phyloP scores from a whole-genome alignment of 768 basidiomycete genomes.

The Suillus ampliporus region DNA sequence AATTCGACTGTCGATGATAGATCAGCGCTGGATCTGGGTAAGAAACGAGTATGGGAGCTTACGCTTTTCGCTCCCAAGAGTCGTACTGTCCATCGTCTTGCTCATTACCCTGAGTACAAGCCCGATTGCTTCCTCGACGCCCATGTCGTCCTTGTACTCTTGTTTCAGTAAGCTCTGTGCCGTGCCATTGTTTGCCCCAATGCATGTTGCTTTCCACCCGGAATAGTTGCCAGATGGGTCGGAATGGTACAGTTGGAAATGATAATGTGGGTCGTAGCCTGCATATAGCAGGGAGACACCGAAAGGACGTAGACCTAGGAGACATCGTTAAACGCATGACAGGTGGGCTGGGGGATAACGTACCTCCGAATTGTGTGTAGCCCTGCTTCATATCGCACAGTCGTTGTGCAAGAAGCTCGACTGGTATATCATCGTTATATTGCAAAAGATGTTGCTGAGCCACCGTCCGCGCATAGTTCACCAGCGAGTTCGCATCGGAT shows the following conservation, averaged over 20 bases:
- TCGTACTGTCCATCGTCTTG: conserved; percentile 99
- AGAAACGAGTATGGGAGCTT: conserved; percentile 36
- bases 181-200: conserved; percentile 98
- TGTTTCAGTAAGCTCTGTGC: conserved; percentile 96
- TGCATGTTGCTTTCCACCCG: conserved; percentile 98
- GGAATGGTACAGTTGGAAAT: conserved; percentile 97
- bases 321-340: conserved; percentile 4
- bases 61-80: conserved; percentile 96
- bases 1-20: conserved; percentile 79
- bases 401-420: conserved; percentile 91
- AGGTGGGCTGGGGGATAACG: conserved; percentile 20
- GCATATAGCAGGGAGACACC: conserved; percentile 97
- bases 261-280: conserved; percentile 94
- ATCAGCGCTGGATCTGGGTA: conserved; percentile 1
- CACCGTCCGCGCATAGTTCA: conserved; percentile 91
- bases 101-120: conserved; percentile 95
- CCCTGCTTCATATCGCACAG: conserved; percentile 98
- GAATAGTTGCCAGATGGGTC: conserved; percentile 99
- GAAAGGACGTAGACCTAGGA: conserved; percentile 89
- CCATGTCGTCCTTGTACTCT: conserved; percentile 96
- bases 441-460: conserved; percentile 88
- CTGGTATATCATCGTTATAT: conserved; percentile 98
- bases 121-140: conserved; percentile 90
- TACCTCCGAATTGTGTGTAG: conserved; percentile 96
- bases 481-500: conserved; percentile 96